A percentile compares a stretch with the other conserved stretches of the same genome.
phyloP scores from a whole-genome alignment of 768 basidiomycete species.

The Russula brevipes region DNA sequence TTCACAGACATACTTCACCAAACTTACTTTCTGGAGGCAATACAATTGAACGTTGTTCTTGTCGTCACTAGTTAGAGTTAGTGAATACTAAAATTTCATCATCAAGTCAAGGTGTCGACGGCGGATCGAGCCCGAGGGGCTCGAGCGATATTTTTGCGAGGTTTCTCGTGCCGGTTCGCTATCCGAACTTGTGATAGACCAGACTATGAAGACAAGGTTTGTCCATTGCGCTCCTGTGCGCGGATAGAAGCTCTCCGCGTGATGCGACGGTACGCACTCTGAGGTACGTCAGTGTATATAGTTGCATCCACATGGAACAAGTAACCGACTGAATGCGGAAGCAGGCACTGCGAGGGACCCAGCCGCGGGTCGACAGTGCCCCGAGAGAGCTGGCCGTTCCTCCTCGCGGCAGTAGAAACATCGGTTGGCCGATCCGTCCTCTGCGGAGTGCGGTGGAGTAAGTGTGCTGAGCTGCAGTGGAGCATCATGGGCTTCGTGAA shows the following conservation, averaged over 20 bases:
- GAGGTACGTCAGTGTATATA: neutral
- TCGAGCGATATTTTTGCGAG: neutral
- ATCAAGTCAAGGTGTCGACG: no score
- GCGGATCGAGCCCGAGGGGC: neutral
- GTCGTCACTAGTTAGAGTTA: no score
- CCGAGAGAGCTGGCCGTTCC: neutral
- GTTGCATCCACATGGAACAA: neutral
- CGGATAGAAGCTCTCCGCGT: neutral
- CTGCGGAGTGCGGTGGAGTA: neutral
- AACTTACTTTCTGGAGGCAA: neutral
- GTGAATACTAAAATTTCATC: neutral
- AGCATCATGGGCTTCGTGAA: neutral
- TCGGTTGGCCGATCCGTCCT: neutral
- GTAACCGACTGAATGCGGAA: no score
- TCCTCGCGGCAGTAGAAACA: neutral
- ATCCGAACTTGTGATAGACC: neutral
- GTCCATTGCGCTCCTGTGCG: neutral
- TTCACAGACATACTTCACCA: neutral
- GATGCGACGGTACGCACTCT: neutral
- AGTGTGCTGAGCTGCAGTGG: neutral
- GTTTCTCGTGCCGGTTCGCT: neutral
- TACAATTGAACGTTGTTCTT: no score
- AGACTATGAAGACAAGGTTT: neutral
- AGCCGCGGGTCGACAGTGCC: no score
- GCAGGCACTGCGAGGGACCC: no score